Conservation (phyloP, 83 land plant species). For the Isoetes engelmannii region DNA sequence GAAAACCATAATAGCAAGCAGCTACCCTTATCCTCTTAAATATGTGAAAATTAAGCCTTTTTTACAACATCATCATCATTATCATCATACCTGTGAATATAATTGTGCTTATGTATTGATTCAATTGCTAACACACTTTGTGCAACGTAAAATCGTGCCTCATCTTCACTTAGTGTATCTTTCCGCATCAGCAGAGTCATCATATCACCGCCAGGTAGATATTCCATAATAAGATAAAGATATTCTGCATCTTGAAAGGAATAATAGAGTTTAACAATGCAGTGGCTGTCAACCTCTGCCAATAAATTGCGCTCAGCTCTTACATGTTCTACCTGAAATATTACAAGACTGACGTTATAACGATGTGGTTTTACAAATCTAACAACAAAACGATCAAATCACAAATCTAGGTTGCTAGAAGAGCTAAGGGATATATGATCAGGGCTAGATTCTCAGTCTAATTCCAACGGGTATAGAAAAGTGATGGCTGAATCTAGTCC, state of each 20-base stretch:
- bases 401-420: too few species aligned
- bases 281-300: conserved; percentile 84
- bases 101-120: conserved; percentile 61
- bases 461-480: too few species aligned
- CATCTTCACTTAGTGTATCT: conserved; percentile 64
- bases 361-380: background rate
- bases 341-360: background rate
- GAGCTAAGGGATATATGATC: too few species aligned
- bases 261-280: conserved; percentile 70
- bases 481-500: too few species aligned
- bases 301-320: conserved; percentile 26
- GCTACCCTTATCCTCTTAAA: too few species aligned
- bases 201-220: conserved; percentile 74
- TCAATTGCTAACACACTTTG: conserved; percentile 70
- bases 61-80: background rate
- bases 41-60: too few species aligned
- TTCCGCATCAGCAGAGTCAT: conserved; percentile 76
- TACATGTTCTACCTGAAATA: conserved; percentile 71
- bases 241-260: conserved; percentile 80
- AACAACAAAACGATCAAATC: background rate
- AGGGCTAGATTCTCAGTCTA: too few species aligned
- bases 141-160: conserved; percentile 70
- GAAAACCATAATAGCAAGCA: too few species aligned
- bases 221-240: conserved; percentile 61
- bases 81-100: conserved; percentile 24